phyloP scores from a whole-genome alignment of 306 rosid species.

The Medicago lupulina region DNA sequence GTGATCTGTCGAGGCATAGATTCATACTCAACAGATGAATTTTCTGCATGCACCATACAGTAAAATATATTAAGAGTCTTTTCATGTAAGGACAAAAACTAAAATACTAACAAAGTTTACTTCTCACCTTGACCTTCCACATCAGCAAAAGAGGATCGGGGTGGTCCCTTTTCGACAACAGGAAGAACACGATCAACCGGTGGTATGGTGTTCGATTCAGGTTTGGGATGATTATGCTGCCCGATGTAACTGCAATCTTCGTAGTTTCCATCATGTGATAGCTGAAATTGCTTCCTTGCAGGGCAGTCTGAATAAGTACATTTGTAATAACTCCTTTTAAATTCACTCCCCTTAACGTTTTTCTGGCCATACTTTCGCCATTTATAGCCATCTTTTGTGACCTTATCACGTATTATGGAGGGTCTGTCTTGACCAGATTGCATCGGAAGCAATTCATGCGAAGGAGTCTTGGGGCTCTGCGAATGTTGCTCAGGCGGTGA shows the following conservation, averaged over 20 bases:
- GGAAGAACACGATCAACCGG: conserved; percentile 59
- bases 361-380: conserved; percentile 99
- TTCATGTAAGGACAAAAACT: conserved; percentile 45
- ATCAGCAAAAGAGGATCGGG: conserved; percentile 46
- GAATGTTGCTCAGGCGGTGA: conserved; percentile 48
- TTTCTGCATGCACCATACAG: conserved; percentile 54
- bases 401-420: conserved; percentile 66
- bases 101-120: conserved; percentile 33
- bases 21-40: conserved; percentile 52
- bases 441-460: conserved; percentile 37
- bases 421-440: conserved; percentile 58
- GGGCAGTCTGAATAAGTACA: conserved; percentile 80
- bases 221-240: conserved; percentile 78
- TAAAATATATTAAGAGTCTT: conserved; percentile 46
- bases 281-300: conserved; percentile 82
- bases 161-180: conserved; percentile 51
- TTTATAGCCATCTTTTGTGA: conserved; percentile 83
- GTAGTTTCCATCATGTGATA: conserved; percentile 61
- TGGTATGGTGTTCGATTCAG: conserved; percentile 53
- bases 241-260: conserved; percentile 74
- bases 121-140: conserved; percentile 75
- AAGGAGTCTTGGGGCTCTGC: conserved; percentile 46
- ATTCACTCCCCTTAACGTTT: conserved; percentile 76
- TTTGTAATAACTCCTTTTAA: conserved; percentile 82
- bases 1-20: conserved; percentile 48